Evolutionary conservation across 768 basidiomycete species (phyloP), one percentile per base, ranked within the genome.

Genomic region (Psilocybe azurescens): DNA sequence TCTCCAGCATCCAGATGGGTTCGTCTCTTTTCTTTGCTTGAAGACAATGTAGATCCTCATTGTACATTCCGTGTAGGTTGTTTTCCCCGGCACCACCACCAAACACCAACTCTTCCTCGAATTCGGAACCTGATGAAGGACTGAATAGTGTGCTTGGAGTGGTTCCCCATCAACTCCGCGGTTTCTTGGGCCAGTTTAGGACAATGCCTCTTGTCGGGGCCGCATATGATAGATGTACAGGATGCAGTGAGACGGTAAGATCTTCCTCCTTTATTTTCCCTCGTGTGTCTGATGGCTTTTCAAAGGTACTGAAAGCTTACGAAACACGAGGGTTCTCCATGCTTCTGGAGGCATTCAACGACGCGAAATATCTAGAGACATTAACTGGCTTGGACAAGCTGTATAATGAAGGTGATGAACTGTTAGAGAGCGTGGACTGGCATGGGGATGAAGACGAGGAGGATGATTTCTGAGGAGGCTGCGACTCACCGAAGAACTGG

Each of bases 121-220:
- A 65, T 32, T 68, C 69, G 11, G 73, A 75, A 16, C 68, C 73
- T 36, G 71, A 71, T 4, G 76, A 79, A 24, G 73, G 77, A 2
- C 60, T 65, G 6, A 61, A 59, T 38, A 84, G 86, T 67, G 86
- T 93, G 9, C 84, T 98, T 2, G 97, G 97, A 0, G 77, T 89
- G 16, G 93, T 98, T 3, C 97, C 97, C 1, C 97, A 99, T 73
- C 96, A 98, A 72, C 80, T 99, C 9, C 88, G 97, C 4, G 97
- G 96, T 0, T 95, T 88, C 79, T 82, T 99, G 3, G 87, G 88
- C 5, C 90, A 94, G 64, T 99, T 97, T 81, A 83, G 88, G 55
- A 94, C 88, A 47, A 79, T 98, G 67, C 86, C 87, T 29, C 88
- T 99, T 61, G 87, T 89, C 0, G 97, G 97, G 0, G 87, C 90